Percentiles rank a stretch among this genome's conserved stretches.
phyloP scores from a whole-genome alignment of 371 early-diverging fungal genomes.

The Mucor racemosus region DNA sequence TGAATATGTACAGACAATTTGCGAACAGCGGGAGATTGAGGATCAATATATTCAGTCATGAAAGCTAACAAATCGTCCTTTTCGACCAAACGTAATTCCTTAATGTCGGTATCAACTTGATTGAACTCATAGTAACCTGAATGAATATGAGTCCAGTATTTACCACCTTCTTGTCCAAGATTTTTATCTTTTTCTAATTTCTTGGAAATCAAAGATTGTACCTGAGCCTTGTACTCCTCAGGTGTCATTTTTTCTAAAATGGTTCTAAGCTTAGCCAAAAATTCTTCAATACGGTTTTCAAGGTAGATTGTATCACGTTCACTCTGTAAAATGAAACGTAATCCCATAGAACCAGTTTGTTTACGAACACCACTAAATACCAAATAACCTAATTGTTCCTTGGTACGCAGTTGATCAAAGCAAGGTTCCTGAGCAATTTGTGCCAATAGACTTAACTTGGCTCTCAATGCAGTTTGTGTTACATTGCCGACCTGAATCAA shows the following conservation, averaged over 20 bases:
- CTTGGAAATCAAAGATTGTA: conserved; percentile 70
- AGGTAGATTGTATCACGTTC: conserved; percentile 86
- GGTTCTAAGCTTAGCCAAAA: conserved; percentile 61
- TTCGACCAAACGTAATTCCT: conserved; percentile 55
- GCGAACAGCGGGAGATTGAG: conserved; percentile 55
- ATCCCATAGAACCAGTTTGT: conserved; percentile 66
- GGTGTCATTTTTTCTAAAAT: conserved; percentile 69
- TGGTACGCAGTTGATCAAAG: conserved; percentile 92
- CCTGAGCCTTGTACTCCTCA: conserved; percentile 77
- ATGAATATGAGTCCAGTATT: conserved; percentile 81
- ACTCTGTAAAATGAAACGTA: conserved; percentile 86
- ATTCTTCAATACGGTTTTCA: conserved; percentile 81
- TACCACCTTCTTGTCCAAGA: conserved; percentile 74
- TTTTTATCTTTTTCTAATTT: conserved; percentile 89
- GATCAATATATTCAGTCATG: conserved; percentile 61
- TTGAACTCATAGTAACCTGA: conserved; percentile 89
- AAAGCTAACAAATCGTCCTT: conserved; percentile 62
- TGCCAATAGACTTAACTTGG: conserved; percentile 69
- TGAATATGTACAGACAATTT: conserved; percentile 76
- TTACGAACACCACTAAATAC: conserved; percentile 76
- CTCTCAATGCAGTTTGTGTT: conserved; percentile 61
- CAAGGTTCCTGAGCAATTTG: conserved; percentile 88
- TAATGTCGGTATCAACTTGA: conserved; percentile 64
- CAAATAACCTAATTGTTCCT: conserved; percentile 87
- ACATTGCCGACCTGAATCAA: conserved; percentile 70